A percentile compares a stretch with the other conserved stretches of the same genome.
Evolutionary conservation across 1,284 basidiomycete genomes (phyloP).

Genomic region (Ceratobasidium sp.): DNA sequence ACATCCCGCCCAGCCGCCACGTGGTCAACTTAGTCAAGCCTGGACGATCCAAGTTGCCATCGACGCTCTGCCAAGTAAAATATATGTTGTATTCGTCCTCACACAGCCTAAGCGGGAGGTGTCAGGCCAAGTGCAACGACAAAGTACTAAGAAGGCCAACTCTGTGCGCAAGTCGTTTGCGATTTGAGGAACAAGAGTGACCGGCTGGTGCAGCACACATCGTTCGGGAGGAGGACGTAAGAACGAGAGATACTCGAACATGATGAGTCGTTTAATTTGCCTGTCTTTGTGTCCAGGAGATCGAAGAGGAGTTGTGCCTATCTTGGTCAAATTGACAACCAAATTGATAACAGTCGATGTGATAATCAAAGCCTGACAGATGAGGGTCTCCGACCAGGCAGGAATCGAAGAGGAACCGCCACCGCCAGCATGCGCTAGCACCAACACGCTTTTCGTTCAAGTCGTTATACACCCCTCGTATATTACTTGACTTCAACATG

Average conservation of each 20-base stretch:
- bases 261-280: conserved; percentile 52
- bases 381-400: not conserved
- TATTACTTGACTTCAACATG: conserved; percentile 3
- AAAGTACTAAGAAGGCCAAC: conserved; percentile 41
- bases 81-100: conserved; percentile 45
- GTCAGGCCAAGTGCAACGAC: not conserved
- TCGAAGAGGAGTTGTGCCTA: not conserved
- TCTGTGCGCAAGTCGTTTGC: conserved; percentile 87
- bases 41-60: not conserved
- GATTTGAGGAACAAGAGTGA: conserved; percentile 78
- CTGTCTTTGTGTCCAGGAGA: not conserved
- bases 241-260: conserved; percentile 86
- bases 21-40: conserved; percentile 71
- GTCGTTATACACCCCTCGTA: not conserved
- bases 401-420: conserved; percentile 5
- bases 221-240: conserved; percentile 75
- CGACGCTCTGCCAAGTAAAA: conserved; percentile 43
- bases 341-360: not conserved
- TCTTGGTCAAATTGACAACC: conserved; percentile 14
- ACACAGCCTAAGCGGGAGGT: conserved; percentile 34
- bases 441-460: not conserved
- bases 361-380: not conserved
- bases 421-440: conserved; percentile 18
- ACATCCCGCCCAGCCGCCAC: conserved; percentile 74
- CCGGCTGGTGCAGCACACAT: conserved; percentile 56